Percentiles rank a stretch among this genome's conserved stretches.
Evolutionary conservation across 2,329 filamentous ascomycete genomes (phyloP).

Genomic region (Scedosporium boydii): DNA sequence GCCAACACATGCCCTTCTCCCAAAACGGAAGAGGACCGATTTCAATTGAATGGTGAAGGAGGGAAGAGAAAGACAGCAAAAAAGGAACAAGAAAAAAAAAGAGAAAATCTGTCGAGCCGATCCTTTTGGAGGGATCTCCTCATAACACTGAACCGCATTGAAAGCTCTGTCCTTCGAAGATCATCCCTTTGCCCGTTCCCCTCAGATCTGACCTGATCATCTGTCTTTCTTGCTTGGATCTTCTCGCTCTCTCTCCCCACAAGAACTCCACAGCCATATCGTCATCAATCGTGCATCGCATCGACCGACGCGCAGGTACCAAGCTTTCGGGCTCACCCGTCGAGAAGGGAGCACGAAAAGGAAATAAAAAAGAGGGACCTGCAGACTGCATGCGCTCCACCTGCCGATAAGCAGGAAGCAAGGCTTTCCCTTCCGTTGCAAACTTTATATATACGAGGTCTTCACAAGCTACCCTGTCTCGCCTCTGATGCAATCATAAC

Average conservation of each 20-base stretch:
- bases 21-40: background rate
- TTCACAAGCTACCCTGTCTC: background rate
- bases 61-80: background rate
- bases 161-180: background rate
- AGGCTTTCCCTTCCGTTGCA: background rate
- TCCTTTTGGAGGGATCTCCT: background rate
- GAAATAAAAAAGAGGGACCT: background rate
- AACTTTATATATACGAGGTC: background rate
- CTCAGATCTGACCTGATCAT: background rate
- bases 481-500: background rate
- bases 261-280: background rate
- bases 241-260: background rate
- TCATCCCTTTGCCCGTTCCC: background rate
- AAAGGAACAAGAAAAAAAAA: background rate
- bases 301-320: background rate
- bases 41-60: background rate
- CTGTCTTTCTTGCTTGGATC: background rate
- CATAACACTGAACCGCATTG: background rate
- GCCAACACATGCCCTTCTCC: background rate
- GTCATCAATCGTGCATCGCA: background rate
- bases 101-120: background rate
- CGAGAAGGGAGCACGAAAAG: background rate
- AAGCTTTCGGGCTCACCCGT: background rate
- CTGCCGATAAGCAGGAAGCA: background rate
- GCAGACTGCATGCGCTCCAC: conserved; percentile 1